Evolutionary conservation across 1,284 basidiomycete species (phyloP).

Genomic region (Tausonia pullulans): DNA sequence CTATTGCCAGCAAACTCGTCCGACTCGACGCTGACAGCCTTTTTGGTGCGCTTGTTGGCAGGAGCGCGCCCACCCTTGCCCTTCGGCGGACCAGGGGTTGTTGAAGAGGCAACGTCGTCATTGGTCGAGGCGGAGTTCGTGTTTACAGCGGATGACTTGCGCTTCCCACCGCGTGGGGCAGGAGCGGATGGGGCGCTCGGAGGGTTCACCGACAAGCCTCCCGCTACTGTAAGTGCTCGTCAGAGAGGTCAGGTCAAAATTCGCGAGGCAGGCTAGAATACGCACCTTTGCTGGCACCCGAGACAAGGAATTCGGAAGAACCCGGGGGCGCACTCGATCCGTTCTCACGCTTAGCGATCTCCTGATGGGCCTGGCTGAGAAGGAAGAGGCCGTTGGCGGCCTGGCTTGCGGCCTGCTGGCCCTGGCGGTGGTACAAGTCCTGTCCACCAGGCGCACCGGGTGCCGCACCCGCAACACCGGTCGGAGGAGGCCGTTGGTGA

Average conservation of each 20-base stretch:
- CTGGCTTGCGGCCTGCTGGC: slow-evolving; percentile 21
- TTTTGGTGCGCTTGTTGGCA: slow-evolving; percentile 15
- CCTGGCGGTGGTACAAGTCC: slow-evolving; percentile 7
- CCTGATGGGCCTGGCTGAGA: slow-evolving; percentile 85
- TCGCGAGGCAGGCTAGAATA: too few species aligned
- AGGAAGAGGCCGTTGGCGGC: slow-evolving; percentile 87
- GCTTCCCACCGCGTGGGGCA: too few species aligned
- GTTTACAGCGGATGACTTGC: too few species aligned
- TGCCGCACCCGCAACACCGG: neutral
- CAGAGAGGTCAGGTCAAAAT: too few species aligned
- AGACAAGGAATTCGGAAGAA: too few species aligned
- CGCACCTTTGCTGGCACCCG: too few species aligned
- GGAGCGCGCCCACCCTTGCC: neutral
- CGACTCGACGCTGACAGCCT: slow-evolving; percentile 20
- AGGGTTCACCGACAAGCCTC: too few species aligned
- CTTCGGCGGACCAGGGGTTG: neutral
- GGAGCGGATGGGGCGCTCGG: too few species aligned
- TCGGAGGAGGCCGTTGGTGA: neutral
- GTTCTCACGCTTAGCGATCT: slow-evolving; percentile 88
- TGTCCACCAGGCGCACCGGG: slow-evolving; percentile 7
- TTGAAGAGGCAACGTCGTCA: neutral
- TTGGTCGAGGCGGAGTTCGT: neutral
- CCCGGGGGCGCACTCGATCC: slow-evolving; percentile 6
- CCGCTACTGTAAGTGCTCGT: too few species aligned
- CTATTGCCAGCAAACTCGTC: slow-evolving; percentile 12